These are phyloP conservation scores for Phoma sp. DNA, from an alignment of 2,329 filamentous ascomycete genomes.

Conservation along the genomic window DNA sequence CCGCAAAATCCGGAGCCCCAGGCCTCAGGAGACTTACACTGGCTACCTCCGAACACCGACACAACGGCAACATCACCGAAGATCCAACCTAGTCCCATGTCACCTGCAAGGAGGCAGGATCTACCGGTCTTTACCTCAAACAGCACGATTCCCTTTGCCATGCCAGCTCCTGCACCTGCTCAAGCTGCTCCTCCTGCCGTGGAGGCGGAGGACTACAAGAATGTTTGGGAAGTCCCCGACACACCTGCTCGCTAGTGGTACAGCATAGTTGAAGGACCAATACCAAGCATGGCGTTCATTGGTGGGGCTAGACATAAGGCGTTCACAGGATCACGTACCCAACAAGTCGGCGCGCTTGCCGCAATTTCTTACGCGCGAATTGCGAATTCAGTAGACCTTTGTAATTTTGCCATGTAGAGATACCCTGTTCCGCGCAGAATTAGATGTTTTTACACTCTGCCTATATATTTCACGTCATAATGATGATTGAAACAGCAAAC, in stretches of 20 bases:
- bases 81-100: conserved; percentile 26
- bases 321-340: neutral
- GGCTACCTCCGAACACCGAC: conserved; percentile 42
- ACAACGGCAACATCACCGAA: conserved; percentile 13
- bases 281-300: conserved; percentile 10
- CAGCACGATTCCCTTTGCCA: conserved; percentile 46
- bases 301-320: conserved; percentile 8
- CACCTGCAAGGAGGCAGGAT: conserved; percentile 48
- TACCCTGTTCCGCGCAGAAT: conserved; percentile 14
- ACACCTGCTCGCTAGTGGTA: conserved; percentile 45
- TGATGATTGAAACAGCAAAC: neutral
- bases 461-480: neutral
- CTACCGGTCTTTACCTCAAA: conserved; percentile 59
- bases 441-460: neutral
- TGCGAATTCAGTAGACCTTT: neutral
- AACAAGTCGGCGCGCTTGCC: conserved; percentile 4
- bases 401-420: conserved; percentile 10
- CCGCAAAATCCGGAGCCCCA: conserved; percentile 20
- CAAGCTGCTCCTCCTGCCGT: too few relatives aligned
- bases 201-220: conserved; percentile 19
- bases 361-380: neutral
- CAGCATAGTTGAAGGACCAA: neutral
- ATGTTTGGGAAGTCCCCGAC: conserved; percentile 57
- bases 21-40: conserved; percentile 34
- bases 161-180: neutral